These are phyloP conservation scores for Zelopaecilomyces penicillatus DNA, from an alignment of 2,329 filamentous ascomycete species.

Conservation along the genomic window DNA sequence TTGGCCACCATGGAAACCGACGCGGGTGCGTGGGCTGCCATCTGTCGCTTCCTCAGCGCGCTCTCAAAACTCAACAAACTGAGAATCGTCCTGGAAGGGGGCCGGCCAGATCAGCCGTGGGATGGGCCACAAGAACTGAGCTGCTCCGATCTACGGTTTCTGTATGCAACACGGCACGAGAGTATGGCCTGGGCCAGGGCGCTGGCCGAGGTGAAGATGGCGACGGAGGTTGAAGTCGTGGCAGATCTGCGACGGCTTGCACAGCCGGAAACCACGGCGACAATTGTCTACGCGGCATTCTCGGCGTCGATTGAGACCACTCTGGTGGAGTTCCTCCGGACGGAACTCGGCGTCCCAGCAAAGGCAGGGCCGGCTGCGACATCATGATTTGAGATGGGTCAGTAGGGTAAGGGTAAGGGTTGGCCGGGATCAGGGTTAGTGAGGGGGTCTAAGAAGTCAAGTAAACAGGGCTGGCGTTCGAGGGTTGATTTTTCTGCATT, in stretches of 20 bases:
- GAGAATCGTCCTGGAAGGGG: constrained; percentile 46
- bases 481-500: too few relatives aligned
- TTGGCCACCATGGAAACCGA: constrained; percentile 26
- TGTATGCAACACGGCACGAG: constrained; percentile 37
- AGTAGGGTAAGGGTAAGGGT: neutral
- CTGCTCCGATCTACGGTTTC: constrained; percentile 37
- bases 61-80: constrained; percentile 33
- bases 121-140: constrained; percentile 37
- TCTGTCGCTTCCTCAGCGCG: constrained; percentile 39
- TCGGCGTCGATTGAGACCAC: constrained; percentile 50
- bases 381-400: constrained; percentile 8
- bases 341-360: constrained; percentile 19
- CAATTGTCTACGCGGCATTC: constrained; percentile 51
- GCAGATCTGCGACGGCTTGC: constrained; percentile 47
- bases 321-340: constrained; percentile 43
- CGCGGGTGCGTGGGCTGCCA: constrained; percentile 45
- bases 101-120: constrained; percentile 42
- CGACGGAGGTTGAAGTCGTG: constrained; percentile 42
- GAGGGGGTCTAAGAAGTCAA: neutral
- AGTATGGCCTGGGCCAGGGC: constrained; percentile 51
- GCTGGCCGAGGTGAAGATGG: constrained; percentile 39
- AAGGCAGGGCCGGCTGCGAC: neutral
- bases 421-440: neutral
- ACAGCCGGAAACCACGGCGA: constrained; percentile 41
- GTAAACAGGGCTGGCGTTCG: too few relatives aligned